Evolutionary conservation across 2,329 filamentous ascomycete genomes (phyloP).

Genomic region (Pseudofabraea citricarpa): DNA sequence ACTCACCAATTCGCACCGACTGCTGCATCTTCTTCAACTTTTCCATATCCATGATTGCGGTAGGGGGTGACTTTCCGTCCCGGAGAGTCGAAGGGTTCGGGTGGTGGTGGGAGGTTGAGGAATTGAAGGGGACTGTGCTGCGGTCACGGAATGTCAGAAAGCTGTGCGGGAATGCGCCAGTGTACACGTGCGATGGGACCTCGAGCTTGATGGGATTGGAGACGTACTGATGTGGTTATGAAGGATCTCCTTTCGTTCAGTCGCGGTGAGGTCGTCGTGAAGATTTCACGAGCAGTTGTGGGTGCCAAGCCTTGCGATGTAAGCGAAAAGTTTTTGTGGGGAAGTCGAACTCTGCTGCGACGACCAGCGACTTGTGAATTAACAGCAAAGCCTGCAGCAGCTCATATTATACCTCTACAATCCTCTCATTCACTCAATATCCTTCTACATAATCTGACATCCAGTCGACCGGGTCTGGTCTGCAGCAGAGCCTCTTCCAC

Average conservation of each 20-base stretch:
- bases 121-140: conserved; percentile 8
- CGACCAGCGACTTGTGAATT: too few relatives aligned
- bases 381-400: too few relatives aligned
- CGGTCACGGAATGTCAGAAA: conserved; percentile 3
- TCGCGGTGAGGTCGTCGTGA: conserved; percentile 2
- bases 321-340: conserved; percentile 1
- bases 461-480: too few relatives aligned
- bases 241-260: not conserved
- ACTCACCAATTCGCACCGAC: conserved; percentile 45
- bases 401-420: not conserved
- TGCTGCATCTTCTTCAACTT: conserved; percentile 63
- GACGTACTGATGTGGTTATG: conserved; percentile 1
- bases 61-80: conserved; percentile 24
- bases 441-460: too few relatives aligned
- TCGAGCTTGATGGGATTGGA: too few relatives aligned
- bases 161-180: not conserved
- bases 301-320: not conserved
- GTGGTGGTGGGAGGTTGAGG: conserved; percentile 6
- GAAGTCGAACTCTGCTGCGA: too few relatives aligned
- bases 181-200: not conserved
- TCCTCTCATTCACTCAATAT: not conserved
- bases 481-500: too few relatives aligned
- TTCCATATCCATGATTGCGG: conserved; percentile 57
- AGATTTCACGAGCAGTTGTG: conserved; percentile 2
- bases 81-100: conserved; percentile 13